Conservation (phyloP, 345 rosid genomes). For the Aethionema arabicum region DNA sequence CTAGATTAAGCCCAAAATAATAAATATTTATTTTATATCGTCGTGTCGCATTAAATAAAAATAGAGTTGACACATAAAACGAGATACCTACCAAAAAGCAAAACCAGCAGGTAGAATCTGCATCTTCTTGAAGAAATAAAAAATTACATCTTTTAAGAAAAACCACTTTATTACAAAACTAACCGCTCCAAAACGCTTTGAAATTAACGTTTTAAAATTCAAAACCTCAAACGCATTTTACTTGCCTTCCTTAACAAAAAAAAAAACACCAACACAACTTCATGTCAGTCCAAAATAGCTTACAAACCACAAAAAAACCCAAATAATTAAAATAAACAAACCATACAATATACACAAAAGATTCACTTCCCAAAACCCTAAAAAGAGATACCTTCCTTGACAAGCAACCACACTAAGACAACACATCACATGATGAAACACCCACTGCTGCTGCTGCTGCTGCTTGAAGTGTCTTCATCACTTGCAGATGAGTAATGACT, state of each 20-base stretch:
- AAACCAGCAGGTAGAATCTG: constrained; percentile 32
- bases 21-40: not conserved
- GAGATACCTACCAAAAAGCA: constrained; percentile 37
- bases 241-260: not conserved
- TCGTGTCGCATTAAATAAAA: constrained; percentile 29
- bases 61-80: constrained; percentile 32
- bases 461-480: constrained; percentile 24
- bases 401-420: constrained; percentile 26
- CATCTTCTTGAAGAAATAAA: constrained; percentile 28
- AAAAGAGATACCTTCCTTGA: constrained; percentile 2
- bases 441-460: constrained; percentile 20
- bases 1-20: too few species aligned
- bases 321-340: not conserved
- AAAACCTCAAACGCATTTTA: too few species aligned
- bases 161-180: constrained; percentile 31
- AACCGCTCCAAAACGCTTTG: constrained; percentile 24
- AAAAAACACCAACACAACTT: constrained; percentile 11
- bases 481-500: constrained; percentile 14
- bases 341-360: constrained; percentile 20
- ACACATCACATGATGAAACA: constrained; percentile 20
- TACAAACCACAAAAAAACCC: constrained; percentile 12
- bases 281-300: constrained; percentile 20
- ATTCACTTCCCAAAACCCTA: not conserved
- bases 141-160: constrained; percentile 27
- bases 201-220: too few species aligned